Conservation (phyloP, 1,284 basidiomycete genomes). For the Trichosporon inkin region DNA sequence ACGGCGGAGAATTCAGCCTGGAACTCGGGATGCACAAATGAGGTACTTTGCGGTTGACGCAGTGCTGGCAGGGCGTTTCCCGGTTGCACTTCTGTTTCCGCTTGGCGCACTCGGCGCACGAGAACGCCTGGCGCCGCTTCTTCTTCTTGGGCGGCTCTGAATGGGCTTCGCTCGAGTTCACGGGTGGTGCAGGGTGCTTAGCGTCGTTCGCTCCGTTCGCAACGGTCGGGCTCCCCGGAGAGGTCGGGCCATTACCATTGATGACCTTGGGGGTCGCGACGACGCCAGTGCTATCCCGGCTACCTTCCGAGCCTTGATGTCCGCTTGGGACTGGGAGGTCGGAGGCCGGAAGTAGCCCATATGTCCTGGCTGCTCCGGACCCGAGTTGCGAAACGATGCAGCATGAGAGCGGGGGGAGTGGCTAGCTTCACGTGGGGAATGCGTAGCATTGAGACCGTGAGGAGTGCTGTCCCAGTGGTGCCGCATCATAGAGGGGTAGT, state of each 20-base stretch:
- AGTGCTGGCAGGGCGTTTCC: conserved; percentile 48
- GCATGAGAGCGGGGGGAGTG: neutral
- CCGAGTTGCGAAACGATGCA: neutral
- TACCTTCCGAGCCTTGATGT: neutral
- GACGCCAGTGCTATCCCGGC: neutral
- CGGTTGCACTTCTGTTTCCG: conserved; percentile 48
- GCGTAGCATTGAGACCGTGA: conserved; percentile 17
- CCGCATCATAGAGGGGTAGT: conserved; percentile 12
- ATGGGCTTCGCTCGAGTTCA: conserved; percentile 8
- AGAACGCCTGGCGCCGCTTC: conserved; percentile 42
- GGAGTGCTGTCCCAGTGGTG: conserved; percentile 6
- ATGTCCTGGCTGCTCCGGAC: neutral
- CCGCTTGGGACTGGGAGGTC: neutral
- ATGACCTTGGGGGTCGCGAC: neutral
- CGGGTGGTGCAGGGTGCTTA: conserved; percentile 23
- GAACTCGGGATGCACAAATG: conserved; percentile 38
- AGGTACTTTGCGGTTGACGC: conserved; percentile 39
- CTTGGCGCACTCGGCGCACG: conserved; percentile 46
- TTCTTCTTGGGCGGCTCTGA: conserved; percentile 38
- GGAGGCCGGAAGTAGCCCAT: neutral
- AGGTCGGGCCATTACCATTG: neutral
- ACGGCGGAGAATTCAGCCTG: conserved; percentile 7
- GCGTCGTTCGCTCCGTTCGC: conserved; percentile 6
- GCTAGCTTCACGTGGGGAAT: neutral
- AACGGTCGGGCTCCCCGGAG: neutral